A percentile compares a stretch with the other conserved stretches of the same genome.
These are phyloP conservation scores for Lantana camara DNA, from an alignment of 257 asterid species.

Conservation along the genomic window DNA sequence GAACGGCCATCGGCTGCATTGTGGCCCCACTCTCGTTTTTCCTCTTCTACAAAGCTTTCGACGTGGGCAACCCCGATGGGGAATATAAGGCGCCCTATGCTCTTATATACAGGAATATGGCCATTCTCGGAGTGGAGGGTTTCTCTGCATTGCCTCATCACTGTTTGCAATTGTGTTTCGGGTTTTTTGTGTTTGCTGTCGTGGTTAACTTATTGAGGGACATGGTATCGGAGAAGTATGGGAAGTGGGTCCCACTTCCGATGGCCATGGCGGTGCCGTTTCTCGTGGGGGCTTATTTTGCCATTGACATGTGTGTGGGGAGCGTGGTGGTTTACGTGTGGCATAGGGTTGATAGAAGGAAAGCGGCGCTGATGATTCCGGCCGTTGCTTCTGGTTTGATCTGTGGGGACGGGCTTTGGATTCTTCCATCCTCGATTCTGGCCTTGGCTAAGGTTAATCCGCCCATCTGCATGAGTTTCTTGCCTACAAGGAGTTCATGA, in stretches of 20 bases:
- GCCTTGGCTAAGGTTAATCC: constrained; percentile 49
- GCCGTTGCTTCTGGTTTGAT: constrained; percentile 57
- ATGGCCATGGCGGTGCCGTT: constrained; percentile 60
- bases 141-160: constrained; percentile 50
- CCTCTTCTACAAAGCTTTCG: constrained; percentile 48
- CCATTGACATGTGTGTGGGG: constrained; percentile 56
- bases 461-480: constrained; percentile 49
- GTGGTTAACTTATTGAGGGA: constrained; percentile 42
- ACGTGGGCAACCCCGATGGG: constrained; percentile 45
- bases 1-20: constrained; percentile 45
- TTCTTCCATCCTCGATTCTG: constrained; percentile 49
- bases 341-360: constrained; percentile 33
- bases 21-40: constrained; percentile 42
- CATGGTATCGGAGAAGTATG: constrained; percentile 25
- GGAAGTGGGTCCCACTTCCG: constrained; percentile 47
- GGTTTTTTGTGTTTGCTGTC: constrained; percentile 43
- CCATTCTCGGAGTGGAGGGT: constrained; percentile 57
- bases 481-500: constrained; percentile 33
- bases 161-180: constrained; percentile 49
- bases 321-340: constrained; percentile 45
- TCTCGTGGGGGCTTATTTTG: constrained; percentile 50
- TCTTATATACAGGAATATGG: constrained; percentile 48
- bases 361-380: constrained; percentile 45
- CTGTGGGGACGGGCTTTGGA: constrained; percentile 59
- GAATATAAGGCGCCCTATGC: constrained; percentile 53